Evolutionary conservation across 2,329 filamentous ascomycete genomes (phyloP).

Genomic region (Tolypocladium album): DNA sequence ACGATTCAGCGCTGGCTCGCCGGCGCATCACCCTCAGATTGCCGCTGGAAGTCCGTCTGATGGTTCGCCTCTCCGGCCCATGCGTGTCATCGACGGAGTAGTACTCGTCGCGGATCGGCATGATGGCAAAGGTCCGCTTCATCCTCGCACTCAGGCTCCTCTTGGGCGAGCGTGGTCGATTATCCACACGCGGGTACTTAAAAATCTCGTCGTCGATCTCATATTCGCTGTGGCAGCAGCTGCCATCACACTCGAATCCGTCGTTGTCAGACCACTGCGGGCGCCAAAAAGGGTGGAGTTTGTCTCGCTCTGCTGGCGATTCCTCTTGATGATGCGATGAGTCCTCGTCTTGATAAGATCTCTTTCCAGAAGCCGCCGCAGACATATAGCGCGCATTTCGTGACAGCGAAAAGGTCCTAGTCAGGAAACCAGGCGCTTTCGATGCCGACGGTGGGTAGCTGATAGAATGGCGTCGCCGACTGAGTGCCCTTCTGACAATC

Average conservation of each 20-base stretch:
- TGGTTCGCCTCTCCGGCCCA: conserved; percentile 42
- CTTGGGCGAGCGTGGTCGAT: conserved; percentile 32
- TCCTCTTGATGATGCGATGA: conserved; percentile 30
- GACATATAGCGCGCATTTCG: conserved; percentile 22
- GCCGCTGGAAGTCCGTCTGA: conserved; percentile 47
- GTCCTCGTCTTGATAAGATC: conserved; percentile 13
- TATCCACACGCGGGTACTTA: conserved; percentile 37
- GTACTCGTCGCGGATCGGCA: conserved; percentile 35
- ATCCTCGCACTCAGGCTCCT: conserved; percentile 41
- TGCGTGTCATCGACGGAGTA: conserved; percentile 20
- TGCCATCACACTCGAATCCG: conserved; percentile 18
- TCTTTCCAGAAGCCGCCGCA: conserved; percentile 13
- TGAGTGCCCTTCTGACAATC: conserved; percentile 42
- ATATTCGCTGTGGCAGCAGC: conserved; percentile 22
- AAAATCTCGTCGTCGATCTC: conserved; percentile 29
- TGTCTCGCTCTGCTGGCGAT: conserved; percentile 38
- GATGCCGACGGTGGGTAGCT: conserved; percentile 29
- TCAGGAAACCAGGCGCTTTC: conserved; percentile 32
- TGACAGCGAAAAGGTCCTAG: conserved; percentile 44
- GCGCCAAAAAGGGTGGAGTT: conserved; percentile 51
- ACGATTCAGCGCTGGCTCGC: conserved; percentile 35
- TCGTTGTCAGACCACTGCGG: conserved; percentile 34
- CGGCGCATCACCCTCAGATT: conserved; percentile 48
- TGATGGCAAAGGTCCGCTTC: conserved; percentile 50
- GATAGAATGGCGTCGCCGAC: conserved; percentile 31